These are phyloP conservation scores for Colletotrichum siamense DNA, from an alignment of 2,329 filamentous ascomycete species.

Conservation along the genomic window DNA sequence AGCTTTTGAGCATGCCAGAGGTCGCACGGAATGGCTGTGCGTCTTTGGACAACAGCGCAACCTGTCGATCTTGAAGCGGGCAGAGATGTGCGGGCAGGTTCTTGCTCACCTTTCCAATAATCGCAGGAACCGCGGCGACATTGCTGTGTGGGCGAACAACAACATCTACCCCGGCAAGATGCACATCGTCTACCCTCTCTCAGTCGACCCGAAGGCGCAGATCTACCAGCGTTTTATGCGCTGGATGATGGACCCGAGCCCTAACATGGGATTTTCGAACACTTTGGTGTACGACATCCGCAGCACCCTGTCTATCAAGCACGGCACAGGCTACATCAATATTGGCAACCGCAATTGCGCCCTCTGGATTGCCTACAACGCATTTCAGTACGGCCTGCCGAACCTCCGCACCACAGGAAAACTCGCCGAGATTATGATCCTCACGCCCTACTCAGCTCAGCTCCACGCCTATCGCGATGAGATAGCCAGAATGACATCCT, in stretches of 20 bases:
- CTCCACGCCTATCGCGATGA: neutral
- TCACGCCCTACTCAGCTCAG: slow-evolving; percentile 2
- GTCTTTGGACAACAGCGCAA: neutral
- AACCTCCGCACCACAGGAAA: neutral
- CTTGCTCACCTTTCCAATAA: neutral
- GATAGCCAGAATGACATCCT: neutral
- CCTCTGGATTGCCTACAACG: neutral
- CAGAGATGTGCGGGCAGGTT: neutral
- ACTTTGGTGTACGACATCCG: neutral
- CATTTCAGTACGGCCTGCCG: neutral
- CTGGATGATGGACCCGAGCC: neutral
- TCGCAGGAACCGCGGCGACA: neutral
- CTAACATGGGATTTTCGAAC: neutral
- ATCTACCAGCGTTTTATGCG: neutral
- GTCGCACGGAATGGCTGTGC: neutral
- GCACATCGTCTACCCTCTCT: neutral
- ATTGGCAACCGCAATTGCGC: neutral
- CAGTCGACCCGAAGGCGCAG: neutral
- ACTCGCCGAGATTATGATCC: neutral
- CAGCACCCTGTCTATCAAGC: neutral
- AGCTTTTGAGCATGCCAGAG: neutral
- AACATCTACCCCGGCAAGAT: neutral
- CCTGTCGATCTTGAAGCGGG: neutral
- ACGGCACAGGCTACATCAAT: neutral
- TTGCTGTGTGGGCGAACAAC: neutral